Conservation (phyloP, 169 alveolate genomes). For the Plasmodium relictum region DNA sequence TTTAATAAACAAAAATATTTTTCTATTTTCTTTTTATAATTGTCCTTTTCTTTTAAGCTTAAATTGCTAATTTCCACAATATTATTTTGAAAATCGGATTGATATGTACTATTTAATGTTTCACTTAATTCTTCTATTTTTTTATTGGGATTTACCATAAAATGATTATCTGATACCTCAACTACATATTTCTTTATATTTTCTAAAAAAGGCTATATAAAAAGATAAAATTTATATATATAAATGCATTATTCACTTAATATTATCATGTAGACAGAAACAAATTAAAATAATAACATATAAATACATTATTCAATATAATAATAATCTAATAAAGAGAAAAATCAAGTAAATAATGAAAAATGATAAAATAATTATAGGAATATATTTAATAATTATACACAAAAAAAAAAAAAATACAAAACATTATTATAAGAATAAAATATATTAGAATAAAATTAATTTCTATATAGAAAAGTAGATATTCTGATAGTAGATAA, state of each 20-base stretch:
- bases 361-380: too few relatives aligned
- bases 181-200: constrained; percentile 38
- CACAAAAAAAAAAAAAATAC: too few relatives aligned
- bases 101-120: constrained; percentile 1
- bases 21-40: constrained; percentile 63
- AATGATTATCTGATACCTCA: constrained; percentile 1
- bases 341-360: too few relatives aligned
- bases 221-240: not conserved
- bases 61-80: constrained; percentile 40
- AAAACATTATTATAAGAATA: too few relatives aligned
- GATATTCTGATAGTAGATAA: constrained; percentile 5
- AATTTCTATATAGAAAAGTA: too few relatives aligned
- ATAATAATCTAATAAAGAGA: too few relatives aligned
- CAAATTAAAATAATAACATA: too few relatives aligned
- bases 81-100: constrained; percentile 48
- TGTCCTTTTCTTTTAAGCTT: constrained; percentile 58
- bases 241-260: too few relatives aligned
- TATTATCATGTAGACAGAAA: too few relatives aligned
- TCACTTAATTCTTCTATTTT: constrained; percentile 8
- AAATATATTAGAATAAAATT: too few relatives aligned
- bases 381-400: too few relatives aligned
- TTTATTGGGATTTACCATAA: not conserved
- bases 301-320: too few relatives aligned
- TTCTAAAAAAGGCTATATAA: constrained; percentile 47
- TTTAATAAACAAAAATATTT: constrained; percentile 58